These are phyloP conservation scores for Tranzscheliella williamsii DNA, from an alignment of 1,284 basidiomycete genomes.

Conservation along the genomic window DNA sequence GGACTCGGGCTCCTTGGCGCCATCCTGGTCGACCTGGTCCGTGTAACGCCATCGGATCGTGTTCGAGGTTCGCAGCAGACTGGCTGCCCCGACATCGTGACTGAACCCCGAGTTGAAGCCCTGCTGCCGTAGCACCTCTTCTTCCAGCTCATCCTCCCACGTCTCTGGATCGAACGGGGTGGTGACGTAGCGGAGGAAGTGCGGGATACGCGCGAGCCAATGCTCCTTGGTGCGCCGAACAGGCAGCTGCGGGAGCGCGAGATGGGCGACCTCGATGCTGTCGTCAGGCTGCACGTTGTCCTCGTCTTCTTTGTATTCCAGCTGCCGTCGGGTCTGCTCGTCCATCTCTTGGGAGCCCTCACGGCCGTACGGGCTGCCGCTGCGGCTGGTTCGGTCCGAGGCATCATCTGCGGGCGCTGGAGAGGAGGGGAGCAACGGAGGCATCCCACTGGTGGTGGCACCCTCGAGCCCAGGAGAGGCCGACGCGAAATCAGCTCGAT, in stretches of 20 bases:
- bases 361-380: slow-evolving; percentile 20
- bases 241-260: slow-evolving; percentile 46
- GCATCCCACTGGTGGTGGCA: slow-evolving; percentile 8
- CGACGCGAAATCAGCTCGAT: slow-evolving; percentile 25
- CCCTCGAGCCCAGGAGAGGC: slow-evolving; percentile 25
- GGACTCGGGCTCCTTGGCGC: slow-evolving; percentile 75
- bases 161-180: slow-evolving; percentile 43
- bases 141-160: slow-evolving; percentile 50
- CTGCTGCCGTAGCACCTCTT: slow-evolving; percentile 32
- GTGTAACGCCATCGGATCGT: slow-evolving; percentile 87
- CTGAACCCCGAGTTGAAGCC: slow-evolving; percentile 65
- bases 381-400: slow-evolving; percentile 21
- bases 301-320: slow-evolving; percentile 62
- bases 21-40: slow-evolving; percentile 68
- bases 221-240: slow-evolving; percentile 55
- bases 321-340: slow-evolving; percentile 34
- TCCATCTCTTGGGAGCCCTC: slow-evolving; percentile 33
- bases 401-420: slow-evolving; percentile 10
- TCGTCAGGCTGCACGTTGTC: slow-evolving; percentile 64
- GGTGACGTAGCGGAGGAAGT: slow-evolving; percentile 53
- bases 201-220: slow-evolving; percentile 54
- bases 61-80: slow-evolving; percentile 76
- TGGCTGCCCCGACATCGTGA: slow-evolving; percentile 59
- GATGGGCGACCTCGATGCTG: slow-evolving; percentile 67
- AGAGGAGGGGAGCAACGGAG: neutral